phyloP scores from a whole-genome alignment of 2,329 filamentous ascomycete genomes.

The Talaromyces pinophilus region DNA sequence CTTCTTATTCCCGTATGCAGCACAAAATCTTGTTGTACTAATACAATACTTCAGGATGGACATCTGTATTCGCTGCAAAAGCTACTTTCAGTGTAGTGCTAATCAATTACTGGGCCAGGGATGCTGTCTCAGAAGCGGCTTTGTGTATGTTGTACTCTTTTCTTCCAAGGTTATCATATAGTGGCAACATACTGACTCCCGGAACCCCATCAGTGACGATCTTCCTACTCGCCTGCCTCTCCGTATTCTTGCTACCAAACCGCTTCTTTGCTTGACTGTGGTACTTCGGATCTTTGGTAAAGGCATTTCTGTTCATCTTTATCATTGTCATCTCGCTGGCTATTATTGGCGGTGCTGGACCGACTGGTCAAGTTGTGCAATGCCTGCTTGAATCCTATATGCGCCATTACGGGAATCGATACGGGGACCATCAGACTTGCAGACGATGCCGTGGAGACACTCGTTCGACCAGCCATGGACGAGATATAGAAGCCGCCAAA shows the following conservation, averaged over 20 bases:
- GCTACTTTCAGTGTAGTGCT: neutral
- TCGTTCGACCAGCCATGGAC: neutral
- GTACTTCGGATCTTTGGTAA: slow-evolving; percentile 42
- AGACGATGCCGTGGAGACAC: neutral
- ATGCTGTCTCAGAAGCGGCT: neutral
- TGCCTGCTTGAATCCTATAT: slow-evolving; percentile 4
- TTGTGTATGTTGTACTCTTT: neutral
- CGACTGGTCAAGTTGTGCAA: slow-evolving; percentile 25
- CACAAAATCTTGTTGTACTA: neutral
- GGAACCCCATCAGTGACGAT: neutral
- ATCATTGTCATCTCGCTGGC: slow-evolving; percentile 45
- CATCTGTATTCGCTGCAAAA: neutral
- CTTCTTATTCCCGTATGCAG: neutral
- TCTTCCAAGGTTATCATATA: neutral
- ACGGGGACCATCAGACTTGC: neutral
- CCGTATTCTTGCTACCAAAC: neutral
- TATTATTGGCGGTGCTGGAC: slow-evolving; percentile 38
- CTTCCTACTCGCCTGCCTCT: neutral
- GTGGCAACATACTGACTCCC: neutral
- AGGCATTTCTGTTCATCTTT: slow-evolving; percentile 27
- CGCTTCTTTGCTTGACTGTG: slow-evolving; percentile 39
- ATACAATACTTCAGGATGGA: neutral
- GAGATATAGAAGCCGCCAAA: neutral
- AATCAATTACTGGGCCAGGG: neutral
- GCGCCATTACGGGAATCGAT: slow-evolving; percentile 11